Evolutionary conservation across 257 asterid genomes (phyloP).

Genomic region (Agastache rugosa): DNA sequence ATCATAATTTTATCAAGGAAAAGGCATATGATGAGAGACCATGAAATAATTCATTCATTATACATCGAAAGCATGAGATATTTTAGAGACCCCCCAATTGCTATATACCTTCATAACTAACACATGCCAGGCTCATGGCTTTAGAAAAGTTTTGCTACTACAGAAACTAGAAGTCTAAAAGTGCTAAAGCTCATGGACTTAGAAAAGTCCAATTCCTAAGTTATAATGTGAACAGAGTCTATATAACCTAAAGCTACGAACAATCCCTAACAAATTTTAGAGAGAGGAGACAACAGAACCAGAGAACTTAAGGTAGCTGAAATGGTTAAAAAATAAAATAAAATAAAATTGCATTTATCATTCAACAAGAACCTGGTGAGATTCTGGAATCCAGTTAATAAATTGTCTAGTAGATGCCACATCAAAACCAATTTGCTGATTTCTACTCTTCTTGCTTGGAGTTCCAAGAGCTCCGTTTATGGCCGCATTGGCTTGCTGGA

Average conservation of each 20-base stretch:
- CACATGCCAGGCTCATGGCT: too few species aligned
- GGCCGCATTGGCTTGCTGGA: constrained; percentile 58
- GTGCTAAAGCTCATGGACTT: too few species aligned
- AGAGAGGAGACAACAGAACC: constrained; percentile 6
- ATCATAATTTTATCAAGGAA: neutral
- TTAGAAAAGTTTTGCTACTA: too few species aligned
- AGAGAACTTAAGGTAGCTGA: neutral
- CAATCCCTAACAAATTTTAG: neutral
- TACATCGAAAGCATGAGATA: constrained; percentile 15
- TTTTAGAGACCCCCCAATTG: neutral
- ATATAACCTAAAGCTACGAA: too few species aligned
- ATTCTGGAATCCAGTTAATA: constrained; percentile 40
- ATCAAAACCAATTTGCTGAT: constrained; percentile 42
- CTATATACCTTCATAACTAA: too few species aligned
- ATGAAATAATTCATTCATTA: constrained; percentile 6
- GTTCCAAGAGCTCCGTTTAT: constrained; percentile 54
- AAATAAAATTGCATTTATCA: constrained; percentile 14
- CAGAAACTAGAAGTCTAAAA: too few species aligned
- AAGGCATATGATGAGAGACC: neutral
- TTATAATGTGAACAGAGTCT: too few species aligned
- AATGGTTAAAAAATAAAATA: neutral
- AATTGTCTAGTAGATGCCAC: constrained; percentile 36
- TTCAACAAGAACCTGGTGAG: constrained; percentile 48
- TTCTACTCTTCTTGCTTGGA: constrained; percentile 51
- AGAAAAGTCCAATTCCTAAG: too few species aligned